These are phyloP conservation scores for Arabis hirsuta DNA, from an alignment of 345 rosid genomes.

Conservation along the genomic window DNA sequence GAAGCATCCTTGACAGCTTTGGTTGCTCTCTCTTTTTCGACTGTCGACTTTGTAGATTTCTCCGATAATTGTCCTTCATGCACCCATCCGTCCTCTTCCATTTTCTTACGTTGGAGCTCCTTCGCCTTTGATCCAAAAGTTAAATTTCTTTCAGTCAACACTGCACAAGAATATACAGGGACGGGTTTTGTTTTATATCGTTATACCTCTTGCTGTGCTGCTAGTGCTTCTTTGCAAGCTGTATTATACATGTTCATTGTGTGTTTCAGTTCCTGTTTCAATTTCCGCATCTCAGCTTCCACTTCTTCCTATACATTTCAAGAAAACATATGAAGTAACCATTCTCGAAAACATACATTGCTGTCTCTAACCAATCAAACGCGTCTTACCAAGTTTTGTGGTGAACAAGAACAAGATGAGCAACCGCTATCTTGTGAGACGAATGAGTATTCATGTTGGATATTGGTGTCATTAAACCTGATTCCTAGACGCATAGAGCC, in stretches of 20 bases:
- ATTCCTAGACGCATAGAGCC: conserved; percentile 59
- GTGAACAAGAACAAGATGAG: conserved; percentile 63
- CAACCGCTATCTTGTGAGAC: conserved; percentile 61
- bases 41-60: conserved; percentile 61
- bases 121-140: conserved; percentile 52
- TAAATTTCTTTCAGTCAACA: conserved; percentile 16
- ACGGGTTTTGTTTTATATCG: background rate
- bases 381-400: conserved; percentile 57
- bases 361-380: conserved; percentile 26
- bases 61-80: conserved; percentile 67
- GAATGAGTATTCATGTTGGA: conserved; percentile 56
- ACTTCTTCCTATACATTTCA: conserved; percentile 61
- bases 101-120: conserved; percentile 73
- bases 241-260: conserved; percentile 80
- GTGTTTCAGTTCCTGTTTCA: conserved; percentile 82
- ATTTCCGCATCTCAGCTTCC: conserved; percentile 84
- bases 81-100: conserved; percentile 58
- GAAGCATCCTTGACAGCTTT: conserved; percentile 73
- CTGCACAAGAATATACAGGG: conserved; percentile 5
- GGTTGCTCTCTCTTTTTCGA: conserved; percentile 66
- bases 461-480: conserved; percentile 51
- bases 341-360: conserved; percentile 16
- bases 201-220: conserved; percentile 78
- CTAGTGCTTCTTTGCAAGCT: conserved; percentile 87
- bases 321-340: conserved; percentile 15